Percentiles rank a stretch among this genome's conserved stretches.
These are phyloP conservation scores for Alternaria conjuncta DNA, from an alignment of 2,329 filamentous ascomycete genomes.

Conservation along the genomic window DNA sequence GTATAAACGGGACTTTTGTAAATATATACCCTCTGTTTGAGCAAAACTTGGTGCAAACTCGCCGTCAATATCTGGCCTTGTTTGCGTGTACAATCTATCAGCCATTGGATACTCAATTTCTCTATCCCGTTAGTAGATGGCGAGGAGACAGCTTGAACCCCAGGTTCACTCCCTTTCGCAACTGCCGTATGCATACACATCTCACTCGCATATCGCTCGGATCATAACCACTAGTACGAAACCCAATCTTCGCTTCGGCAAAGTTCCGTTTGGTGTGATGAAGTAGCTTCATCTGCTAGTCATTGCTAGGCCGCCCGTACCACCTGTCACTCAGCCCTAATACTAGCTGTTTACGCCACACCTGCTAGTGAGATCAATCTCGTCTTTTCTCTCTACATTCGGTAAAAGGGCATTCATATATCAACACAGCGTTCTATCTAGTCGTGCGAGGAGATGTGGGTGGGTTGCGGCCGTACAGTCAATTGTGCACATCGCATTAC, in stretches of 20 bases:
- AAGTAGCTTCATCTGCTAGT: neutral
- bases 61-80: neutral
- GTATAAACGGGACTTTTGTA: neutral
- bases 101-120: neutral
- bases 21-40: slow-evolving; percentile 11
- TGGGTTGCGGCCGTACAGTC: neutral
- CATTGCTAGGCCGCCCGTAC: neutral
- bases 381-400: neutral
- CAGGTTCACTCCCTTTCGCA: neutral
- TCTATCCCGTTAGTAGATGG: neutral
- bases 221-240: neutral
- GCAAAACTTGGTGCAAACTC: neutral
- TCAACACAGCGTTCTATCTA: neutral
- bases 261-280: neutral
- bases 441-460: neutral
- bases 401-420: neutral
- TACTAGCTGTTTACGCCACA: neutral
- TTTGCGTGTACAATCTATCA: neutral
- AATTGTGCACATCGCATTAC: neutral
- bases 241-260: neutral
- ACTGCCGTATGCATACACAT: neutral
- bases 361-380: neutral
- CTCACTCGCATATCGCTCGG: neutral
- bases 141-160: neutral
- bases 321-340: neutral